These are phyloP conservation scores for Clarireedia sp. DNA, from an alignment of 2,329 filamentous ascomycete species.

Conservation along the genomic window DNA sequence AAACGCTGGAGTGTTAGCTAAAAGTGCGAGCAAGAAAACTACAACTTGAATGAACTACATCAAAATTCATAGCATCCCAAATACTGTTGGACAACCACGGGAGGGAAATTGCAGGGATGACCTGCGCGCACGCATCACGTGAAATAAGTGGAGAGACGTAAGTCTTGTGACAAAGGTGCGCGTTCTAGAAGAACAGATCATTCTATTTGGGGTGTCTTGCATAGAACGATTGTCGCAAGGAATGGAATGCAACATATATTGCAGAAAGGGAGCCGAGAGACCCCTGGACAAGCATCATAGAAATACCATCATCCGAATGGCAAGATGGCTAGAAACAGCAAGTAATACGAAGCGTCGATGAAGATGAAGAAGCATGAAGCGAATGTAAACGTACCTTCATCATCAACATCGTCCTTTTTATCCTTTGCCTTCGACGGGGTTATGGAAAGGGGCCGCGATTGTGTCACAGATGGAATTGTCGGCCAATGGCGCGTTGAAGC, in stretches of 20 bases:
- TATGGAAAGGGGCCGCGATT: neutral
- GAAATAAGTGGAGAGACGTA: too few relatives aligned
- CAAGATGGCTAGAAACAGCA: neutral
- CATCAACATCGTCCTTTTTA: too few relatives aligned
- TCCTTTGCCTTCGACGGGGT: too few relatives aligned
- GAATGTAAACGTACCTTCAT: too few relatives aligned
- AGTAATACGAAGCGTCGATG: neutral
- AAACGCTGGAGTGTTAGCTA: too few relatives aligned
- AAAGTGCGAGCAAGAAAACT: too few relatives aligned
- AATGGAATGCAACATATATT: neutral
- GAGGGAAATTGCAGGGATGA: too few relatives aligned
- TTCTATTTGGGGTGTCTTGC: neutral
- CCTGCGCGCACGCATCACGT: neutral
- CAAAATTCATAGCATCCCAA: too few relatives aligned
- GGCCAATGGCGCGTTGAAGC: conserved; percentile 4
- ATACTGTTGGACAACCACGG: too few relatives aligned
- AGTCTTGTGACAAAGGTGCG: neutral
- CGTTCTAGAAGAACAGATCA: neutral
- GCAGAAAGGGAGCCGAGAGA: neutral
- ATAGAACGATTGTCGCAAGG: neutral
- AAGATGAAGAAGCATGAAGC: neutral
- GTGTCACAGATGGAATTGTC: neutral
- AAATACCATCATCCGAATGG: neutral
- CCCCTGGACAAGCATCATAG: neutral
- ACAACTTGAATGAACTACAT: too few relatives aligned